Evolutionary conservation across 495 filamentous ascomycete genomes (phyloP), one percentile per base, ranked within the genome.

Genomic region (Parmelia sp.): DNA sequence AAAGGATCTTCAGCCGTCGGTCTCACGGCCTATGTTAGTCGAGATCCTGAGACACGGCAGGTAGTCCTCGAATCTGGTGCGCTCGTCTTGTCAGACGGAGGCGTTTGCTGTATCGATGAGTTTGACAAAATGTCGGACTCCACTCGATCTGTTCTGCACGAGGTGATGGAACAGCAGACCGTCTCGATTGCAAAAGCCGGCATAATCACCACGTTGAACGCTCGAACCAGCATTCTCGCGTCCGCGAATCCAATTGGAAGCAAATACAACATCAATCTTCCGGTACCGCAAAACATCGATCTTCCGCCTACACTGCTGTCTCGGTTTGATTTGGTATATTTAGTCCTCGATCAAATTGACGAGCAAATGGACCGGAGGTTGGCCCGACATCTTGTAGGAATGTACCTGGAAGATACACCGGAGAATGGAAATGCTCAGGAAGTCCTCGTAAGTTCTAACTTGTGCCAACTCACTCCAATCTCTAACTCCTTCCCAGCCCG

Each of bases 81-180:
- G 17, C 82, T 98, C 37, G 94, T 98, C 49, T 80, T 98, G 57
- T 96, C 92, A 3, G 94, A 98, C 72, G 94, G 94, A 35, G 95
- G 94, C 73, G 88, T 96, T 63, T 98, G 94, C 81, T 98, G 94
- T 73, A 98, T 98, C 74, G 94, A 98, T 70, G 94, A 98, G 74
- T 98, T 98, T 69, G 94, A 98, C 80, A 98, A 98, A 76, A 98
- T 98, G 94, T 92, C 88, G 60, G 94, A 98, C 62, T 85, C 92
- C 31, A 97, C 95, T 0, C 87, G 94, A 40, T 96, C 92, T 5
- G 94, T 97, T 14, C 82, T 98, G 40, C 94, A 98, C 81, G 94
- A 98, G 85, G 94, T 98, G 23, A 98, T 98, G 94, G 94, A 98
- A 72, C 94, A 98, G 75, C 94, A 98, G 78, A 98, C 94, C 2